Percentiles rank a stretch among this genome's conserved stretches.
Conservation (phyloP, 75 land plant species). For the Cunninghamia lanceolata region DNA sequence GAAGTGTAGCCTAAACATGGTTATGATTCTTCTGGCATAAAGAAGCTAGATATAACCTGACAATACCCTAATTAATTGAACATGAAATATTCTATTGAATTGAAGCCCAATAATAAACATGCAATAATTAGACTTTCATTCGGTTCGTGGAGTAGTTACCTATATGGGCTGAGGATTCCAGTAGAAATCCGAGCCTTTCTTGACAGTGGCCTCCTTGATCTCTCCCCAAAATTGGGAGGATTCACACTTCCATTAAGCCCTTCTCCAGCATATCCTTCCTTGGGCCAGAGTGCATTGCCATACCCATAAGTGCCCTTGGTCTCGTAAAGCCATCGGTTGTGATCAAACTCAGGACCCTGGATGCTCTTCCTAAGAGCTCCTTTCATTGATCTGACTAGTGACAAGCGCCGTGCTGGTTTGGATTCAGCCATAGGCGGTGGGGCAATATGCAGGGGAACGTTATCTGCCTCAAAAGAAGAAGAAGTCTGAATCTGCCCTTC, state of each 20-base stretch:
- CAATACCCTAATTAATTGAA: neutral
- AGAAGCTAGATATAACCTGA: neutral
- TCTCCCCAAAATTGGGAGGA: constrained; percentile 57
- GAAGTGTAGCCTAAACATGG: neutral
- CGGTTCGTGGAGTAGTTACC: constrained; percentile 44
- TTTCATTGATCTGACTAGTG: constrained; percentile 64
- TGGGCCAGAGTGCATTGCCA: constrained; percentile 82
- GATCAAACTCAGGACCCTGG: constrained; percentile 62
- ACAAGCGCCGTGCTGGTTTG: constrained; percentile 49
- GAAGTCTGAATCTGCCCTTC: constrained; percentile 22
- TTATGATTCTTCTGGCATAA: neutral
- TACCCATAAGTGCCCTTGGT: constrained; percentile 94
- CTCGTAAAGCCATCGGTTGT: constrained; percentile 72
- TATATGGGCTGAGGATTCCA: constrained; percentile 84
- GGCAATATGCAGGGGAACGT: constrained; percentile 21
- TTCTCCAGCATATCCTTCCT: constrained; percentile 44
- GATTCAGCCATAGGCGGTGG: constrained; percentile 49
- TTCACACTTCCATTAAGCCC: constrained; percentile 31
- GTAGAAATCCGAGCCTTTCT: constrained; percentile 55
- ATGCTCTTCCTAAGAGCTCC: constrained; percentile 14
- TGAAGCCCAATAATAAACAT: neutral
- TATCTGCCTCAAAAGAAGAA: constrained; percentile 24
- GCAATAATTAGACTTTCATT: too few relatives aligned
- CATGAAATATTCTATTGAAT: neutral
- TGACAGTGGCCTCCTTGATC: constrained; percentile 52